phyloP scores from a whole-genome alignment of 2,329 filamentous ascomycete species.

The Fusarium musae region DNA sequence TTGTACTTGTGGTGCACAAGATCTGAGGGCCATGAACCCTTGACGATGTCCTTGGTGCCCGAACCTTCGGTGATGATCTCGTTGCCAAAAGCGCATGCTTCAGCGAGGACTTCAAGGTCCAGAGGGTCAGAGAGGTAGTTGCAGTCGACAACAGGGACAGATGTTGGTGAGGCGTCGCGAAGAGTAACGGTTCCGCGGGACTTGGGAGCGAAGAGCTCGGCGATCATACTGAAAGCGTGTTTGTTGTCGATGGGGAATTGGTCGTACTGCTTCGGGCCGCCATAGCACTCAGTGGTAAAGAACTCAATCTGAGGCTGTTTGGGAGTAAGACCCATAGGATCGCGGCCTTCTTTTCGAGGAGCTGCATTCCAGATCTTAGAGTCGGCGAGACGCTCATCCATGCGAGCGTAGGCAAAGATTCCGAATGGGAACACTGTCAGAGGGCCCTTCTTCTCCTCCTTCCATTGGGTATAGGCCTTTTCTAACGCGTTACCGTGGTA shows the following conservation, averaged over 20 bases:
- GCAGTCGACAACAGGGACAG: constrained; percentile 67
- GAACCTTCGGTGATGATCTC: constrained; percentile 68
- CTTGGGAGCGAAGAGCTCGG: constrained; percentile 66
- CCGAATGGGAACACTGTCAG: constrained; percentile 72
- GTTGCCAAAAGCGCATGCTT: constrained; percentile 68
- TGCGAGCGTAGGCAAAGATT: constrained; percentile 69
- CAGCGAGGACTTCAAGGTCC: constrained; percentile 67
- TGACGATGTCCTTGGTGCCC: constrained; percentile 68
- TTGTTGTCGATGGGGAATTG: constrained; percentile 64
- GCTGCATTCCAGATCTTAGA: constrained; percentile 65
- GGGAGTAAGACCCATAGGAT: constrained; percentile 69
- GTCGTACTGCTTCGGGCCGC: constrained; percentile 67
- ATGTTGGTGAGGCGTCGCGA: constrained; percentile 57
- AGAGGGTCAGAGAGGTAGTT: constrained; percentile 67
- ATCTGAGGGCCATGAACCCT: constrained; percentile 67
- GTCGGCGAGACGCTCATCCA: constrained; percentile 67
- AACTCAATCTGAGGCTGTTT: constrained; percentile 70
- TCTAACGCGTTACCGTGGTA: constrained; percentile 64
- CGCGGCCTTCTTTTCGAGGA: constrained; percentile 60
- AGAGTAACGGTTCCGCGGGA: constrained; percentile 67
- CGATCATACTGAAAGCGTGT: constrained; percentile 67
- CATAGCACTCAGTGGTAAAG: constrained; percentile 71
- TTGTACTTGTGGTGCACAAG: constrained; percentile 63
- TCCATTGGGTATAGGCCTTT: constrained; percentile 65
- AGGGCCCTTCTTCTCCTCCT: constrained; percentile 67